A percentile compares a stretch with the other conserved stretches of the same genome.
phyloP scores from a whole-genome alignment of 805 yeast genomes.

The Sporopachydermia lactativora region DNA sequence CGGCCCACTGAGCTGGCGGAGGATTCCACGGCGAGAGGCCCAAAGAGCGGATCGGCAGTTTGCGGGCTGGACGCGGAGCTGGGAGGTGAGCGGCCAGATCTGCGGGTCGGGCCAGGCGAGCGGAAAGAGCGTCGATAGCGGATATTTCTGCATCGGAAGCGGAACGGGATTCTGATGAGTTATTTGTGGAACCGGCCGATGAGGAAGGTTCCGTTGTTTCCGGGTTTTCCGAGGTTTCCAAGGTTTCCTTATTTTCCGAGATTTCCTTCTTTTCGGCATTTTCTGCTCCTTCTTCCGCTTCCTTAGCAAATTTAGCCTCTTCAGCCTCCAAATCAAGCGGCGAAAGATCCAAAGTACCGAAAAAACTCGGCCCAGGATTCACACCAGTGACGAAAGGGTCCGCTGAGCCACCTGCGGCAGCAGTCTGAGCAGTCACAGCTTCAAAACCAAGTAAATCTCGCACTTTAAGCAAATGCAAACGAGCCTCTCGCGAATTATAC shows the following conservation, averaged over 20 bases:
- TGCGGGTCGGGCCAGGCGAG: conserved; percentile 7
- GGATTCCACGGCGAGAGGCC: conserved; percentile 79
- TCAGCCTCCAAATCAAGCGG: conserved; percentile 5
- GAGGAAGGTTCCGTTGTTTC: conserved; percentile 11
- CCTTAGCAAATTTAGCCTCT: conserved; percentile 9
- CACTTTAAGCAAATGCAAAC: conserved; percentile 46
- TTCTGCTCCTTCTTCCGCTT: conserved; percentile 7
- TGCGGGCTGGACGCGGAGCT: conserved; percentile 8
- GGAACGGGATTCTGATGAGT: conserved; percentile 5
- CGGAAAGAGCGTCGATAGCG: conserved; percentile 7
- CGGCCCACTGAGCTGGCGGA: conserved; percentile 45
- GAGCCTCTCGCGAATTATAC: conserved; percentile 46
- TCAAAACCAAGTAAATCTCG: conserved; percentile 45
- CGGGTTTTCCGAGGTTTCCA: conserved; percentile 8
- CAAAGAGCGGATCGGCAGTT: conserved; percentile 38
- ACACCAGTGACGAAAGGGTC: conserved; percentile 16
- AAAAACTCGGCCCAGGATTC: conserved; percentile 7
- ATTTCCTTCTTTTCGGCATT: conserved; percentile 7
- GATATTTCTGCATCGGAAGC: conserved; percentile 21
- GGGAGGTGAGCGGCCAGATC: conserved; percentile 8
- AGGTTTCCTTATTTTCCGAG: conserved; percentile 5
- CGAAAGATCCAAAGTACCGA: conserved; percentile 5
- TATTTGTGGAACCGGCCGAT: conserved; percentile 13
- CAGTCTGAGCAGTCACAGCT: conserved; percentile 23
- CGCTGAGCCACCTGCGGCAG: conserved; percentile 20